These are phyloP conservation scores for Salix brachista DNA, from an alignment of 345 rosid genomes.

Conservation along the genomic window DNA sequence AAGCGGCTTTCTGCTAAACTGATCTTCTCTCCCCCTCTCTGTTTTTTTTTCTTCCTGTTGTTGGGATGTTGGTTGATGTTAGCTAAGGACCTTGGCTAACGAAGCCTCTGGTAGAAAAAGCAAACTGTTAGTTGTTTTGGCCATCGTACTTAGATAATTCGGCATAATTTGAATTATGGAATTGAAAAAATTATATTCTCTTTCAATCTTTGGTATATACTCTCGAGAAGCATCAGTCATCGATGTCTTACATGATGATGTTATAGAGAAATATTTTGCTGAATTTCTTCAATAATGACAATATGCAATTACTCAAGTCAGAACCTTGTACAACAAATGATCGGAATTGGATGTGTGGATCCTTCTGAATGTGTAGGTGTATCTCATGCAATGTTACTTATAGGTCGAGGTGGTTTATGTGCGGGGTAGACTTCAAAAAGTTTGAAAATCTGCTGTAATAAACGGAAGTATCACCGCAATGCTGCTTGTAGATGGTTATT, in stretches of 20 bases:
- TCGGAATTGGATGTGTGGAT: neutral
- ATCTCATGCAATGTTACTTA: neutral
- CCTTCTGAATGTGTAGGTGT: neutral
- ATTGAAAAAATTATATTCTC: neutral
- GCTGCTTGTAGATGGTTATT: neutral
- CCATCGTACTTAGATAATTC: neutral
- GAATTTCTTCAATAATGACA: neutral
- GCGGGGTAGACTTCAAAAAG: neutral
- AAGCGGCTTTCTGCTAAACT: neutral
- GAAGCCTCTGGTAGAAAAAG: neutral
- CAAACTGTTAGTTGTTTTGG: neutral
- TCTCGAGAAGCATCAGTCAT: neutral
- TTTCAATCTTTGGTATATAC: neutral
- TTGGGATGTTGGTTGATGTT: neutral
- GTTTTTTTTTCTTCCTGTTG: neutral
- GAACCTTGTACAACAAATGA: neutral
- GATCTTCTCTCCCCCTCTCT: neutral
- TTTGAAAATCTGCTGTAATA: neutral
- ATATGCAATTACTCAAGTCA: neutral
- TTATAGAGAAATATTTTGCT: neutral
- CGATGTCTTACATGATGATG: neutral
- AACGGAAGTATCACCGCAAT: neutral
- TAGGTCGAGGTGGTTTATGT: neutral
- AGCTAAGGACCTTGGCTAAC: neutral
- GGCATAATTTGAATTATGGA: neutral